phyloP scores from a whole-genome alignment of 1,284 basidiomycete species.

The Leccinum griseonigrum region DNA sequence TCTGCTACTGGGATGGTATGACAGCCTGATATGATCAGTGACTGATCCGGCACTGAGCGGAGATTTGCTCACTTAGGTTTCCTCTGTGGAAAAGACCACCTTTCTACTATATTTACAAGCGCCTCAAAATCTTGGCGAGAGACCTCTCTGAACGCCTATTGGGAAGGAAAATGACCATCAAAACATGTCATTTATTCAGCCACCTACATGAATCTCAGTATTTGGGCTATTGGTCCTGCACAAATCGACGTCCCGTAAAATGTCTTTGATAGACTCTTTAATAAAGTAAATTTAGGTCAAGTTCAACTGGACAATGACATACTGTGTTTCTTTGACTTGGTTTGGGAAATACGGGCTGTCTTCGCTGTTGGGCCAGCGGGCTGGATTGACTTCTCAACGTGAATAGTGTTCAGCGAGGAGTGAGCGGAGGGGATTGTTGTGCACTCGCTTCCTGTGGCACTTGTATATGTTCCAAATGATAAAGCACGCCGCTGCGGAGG shows the following conservation, averaged over 20 bases:
- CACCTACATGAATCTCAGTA: background rate
- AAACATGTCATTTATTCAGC: background rate
- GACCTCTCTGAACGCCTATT: background rate
- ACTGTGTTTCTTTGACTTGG: background rate
- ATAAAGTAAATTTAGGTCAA: background rate
- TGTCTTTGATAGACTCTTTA: background rate
- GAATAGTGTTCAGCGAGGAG: background rate
- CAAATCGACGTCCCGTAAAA: background rate
- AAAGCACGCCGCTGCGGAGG: background rate
- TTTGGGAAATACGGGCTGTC: background rate
- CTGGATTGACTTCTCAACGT: background rate
- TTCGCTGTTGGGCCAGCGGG: background rate
- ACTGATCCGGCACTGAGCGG: background rate
- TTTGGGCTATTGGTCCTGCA: background rate
- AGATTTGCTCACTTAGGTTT: background rate
- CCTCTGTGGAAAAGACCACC: background rate
- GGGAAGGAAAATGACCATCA: background rate
- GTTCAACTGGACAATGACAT: background rate
- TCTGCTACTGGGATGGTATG: background rate
- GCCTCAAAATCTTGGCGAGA: background rate
- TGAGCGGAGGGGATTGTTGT: background rate
- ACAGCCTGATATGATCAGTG: background rate
- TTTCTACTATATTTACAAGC: background rate
- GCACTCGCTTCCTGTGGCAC: background rate
- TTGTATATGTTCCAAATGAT: background rate